Evolutionary conservation across 192 early-diverging fungal species (phyloP), one percentile per base, ranked within the genome.

Genomic region (Podila epigama): DNA sequence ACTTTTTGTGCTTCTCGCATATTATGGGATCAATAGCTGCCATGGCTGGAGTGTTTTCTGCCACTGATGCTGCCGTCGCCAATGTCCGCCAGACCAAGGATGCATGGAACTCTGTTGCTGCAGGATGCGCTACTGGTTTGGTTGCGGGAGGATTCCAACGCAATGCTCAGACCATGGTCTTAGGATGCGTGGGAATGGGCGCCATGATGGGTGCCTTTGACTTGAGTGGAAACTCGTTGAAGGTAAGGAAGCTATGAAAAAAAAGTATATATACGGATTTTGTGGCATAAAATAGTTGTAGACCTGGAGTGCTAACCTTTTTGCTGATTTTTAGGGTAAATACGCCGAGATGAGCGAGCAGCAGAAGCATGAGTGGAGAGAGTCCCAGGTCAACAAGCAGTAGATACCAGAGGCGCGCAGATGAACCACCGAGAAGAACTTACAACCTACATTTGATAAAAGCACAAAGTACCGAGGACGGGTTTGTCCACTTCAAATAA

Each of bases 1-100:
- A n/a, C n/a, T n/a, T n/a, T n/a, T n/a, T n/a, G n/a, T n/a, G n/a
- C n/a, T n/a, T n/a, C n/a, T n/a, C n/a, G n/a, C n/a, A n/a, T n/a
- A n/a, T n/a, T n/a, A n/a, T n/a, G n/a, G 51, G 20, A 34, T 34
- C 22, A 60, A 25, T 82, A 90, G 92, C 91, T 67, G 90, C 89
- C 22, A 89, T 93, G 85, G 92, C 91, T 56, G 92, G 92, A 78
- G 82, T 92, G 35, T 93, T 90, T 88, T 85, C 91, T 35, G 87
- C 85, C 34, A 89, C 87, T 48, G 89, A 90, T 58, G 82, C 86
- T 25, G 80, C 83, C 22, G 79, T 81, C 18, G 66, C 82, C 22
- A 81, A 88, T 63, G 69, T 87, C 58, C 89, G 92, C 60, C 83
- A 84, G 64, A 84, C 88, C 58, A 89, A 91, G 58, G 92, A 93